Conservation (phyloP, 2,329 filamentous ascomycete genomes). For the Mariannaea elegans region DNA sequence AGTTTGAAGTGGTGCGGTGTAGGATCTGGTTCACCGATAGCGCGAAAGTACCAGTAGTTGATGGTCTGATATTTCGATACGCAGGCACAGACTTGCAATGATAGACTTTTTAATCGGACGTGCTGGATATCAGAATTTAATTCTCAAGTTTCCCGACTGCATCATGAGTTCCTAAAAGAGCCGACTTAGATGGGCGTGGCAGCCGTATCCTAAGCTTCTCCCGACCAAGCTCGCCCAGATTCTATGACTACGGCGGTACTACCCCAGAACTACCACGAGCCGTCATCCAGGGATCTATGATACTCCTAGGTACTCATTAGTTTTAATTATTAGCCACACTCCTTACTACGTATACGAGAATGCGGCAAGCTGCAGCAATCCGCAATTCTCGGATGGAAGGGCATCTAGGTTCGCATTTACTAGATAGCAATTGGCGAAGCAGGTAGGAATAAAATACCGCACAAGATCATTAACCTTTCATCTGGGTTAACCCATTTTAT, state of each 20-base stretch:
- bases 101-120: neutral
- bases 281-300: neutral
- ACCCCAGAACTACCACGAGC: constrained; percentile 9
- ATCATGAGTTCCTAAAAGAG: constrained; percentile 11
- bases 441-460: constrained; percentile 20
- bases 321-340: neutral
- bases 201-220: constrained; percentile 1
- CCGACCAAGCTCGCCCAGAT: neutral
- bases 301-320: neutral
- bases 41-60: neutral
- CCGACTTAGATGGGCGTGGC: constrained; percentile 2
- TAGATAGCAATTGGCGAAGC: neutral
- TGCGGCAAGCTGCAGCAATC: neutral
- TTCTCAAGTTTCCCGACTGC: too few species aligned
- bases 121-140: neutral
- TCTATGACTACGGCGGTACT: neutral
- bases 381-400: constrained; percentile 3
- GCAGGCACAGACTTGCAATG: constrained; percentile 1
- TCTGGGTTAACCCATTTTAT: neutral
- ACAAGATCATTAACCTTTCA: constrained; percentile 7
- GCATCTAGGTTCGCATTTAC: neutral
- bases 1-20: constrained; percentile 25
- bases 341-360: neutral
- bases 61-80: constrained; percentile 20
- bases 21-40: constrained; percentile 9